Conservation (phyloP, 306 rosid genomes). For the Gillenia trifoliata region DNA sequence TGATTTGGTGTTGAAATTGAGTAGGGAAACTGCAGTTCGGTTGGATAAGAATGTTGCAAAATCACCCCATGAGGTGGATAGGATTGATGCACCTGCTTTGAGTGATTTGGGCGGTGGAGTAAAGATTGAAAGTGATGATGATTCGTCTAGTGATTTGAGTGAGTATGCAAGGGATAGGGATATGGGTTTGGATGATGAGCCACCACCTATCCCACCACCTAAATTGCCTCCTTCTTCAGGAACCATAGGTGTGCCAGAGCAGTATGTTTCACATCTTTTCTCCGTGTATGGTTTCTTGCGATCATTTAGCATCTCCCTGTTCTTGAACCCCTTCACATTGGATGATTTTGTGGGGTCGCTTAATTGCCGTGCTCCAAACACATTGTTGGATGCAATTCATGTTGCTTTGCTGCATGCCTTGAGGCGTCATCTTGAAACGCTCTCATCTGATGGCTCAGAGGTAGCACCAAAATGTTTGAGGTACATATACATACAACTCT, state of each 20-base stretch:
- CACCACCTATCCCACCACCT: slow-evolving; percentile 32
- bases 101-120: slow-evolving; percentile 30
- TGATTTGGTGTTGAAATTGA: slow-evolving; percentile 24
- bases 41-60: slow-evolving; percentile 18
- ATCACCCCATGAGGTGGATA: slow-evolving; percentile 14
- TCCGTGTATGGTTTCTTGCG: slow-evolving; percentile 82
- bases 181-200: slow-evolving; percentile 31
- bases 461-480: slow-evolving; percentile 70
- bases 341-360: slow-evolving; percentile 91
- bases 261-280: slow-evolving; percentile 61
- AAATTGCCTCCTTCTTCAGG: slow-evolving; percentile 71
- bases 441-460: slow-evolving; percentile 63
- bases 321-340: slow-evolving; percentile 67
- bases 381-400: slow-evolving; percentile 72
- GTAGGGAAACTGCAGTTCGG: not conserved
- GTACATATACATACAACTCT: slow-evolving; percentile 29
- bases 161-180: slow-evolving; percentile 28
- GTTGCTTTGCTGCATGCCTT: slow-evolving; percentile 67
- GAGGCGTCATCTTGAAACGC: slow-evolving; percentile 60
- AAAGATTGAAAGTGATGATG: slow-evolving; percentile 29
- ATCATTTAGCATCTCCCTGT: slow-evolving; percentile 64
- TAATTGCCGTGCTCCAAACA: slow-evolving; percentile 51
- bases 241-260: slow-evolving; percentile 76
- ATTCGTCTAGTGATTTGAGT: slow-evolving; percentile 39
- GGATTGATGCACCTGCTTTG: slow-evolving; percentile 25